Evolutionary conservation across 345 rosid species (phyloP), one percentile per base, ranked within the genome.

Genomic region (Euphorbia peplus): DNA sequence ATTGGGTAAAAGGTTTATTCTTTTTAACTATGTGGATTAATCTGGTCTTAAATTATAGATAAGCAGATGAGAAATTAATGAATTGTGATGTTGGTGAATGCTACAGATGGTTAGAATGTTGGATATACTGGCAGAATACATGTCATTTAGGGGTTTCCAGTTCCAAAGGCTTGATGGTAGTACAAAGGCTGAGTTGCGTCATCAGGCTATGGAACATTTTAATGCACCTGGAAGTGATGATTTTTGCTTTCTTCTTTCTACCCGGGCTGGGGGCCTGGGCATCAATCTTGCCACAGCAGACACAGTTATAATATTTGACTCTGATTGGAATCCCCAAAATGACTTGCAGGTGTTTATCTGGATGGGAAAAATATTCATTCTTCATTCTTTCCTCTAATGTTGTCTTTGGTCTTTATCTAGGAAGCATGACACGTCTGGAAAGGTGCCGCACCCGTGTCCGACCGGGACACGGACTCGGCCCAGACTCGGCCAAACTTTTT

Each of bases 151-250:
- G 81, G 99, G 98, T 48, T 95, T 95, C 81, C 98, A 95, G 69
- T 95, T 82, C 81, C 99, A 95, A 82, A 84, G 99, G 85, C 91
- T 95, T 78, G 99, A 95, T 84, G 99, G 99, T 70, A 95, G 99
- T 79, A 95, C 99, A 22, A 95, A 95, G 82, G 87, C 99, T n/a
- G 99, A 95, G 83, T 73, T 92, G 79, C 89, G 99, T 52, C 97
- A 90, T 67, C 99, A 95, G 75, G 98, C 99, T 54, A 95, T 95
- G 99, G 99, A 95, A 46, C 99, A 95, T 83, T 95, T 92, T 79
- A 95, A 95, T 70, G 99, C 96, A 63, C 90, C 92, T 75, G 96
- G 95, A 47, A 95, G 98, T 85, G 99, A 95, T 68, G 98, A 95
- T 88, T 95, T 95, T 75, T 92, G 98, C 85, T 95, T 95, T 78